Evolutionary conservation across 1,284 basidiomycete species (phyloP), one percentile per base, ranked within the genome.

Genomic region (Melampsora larici-populina): DNA sequence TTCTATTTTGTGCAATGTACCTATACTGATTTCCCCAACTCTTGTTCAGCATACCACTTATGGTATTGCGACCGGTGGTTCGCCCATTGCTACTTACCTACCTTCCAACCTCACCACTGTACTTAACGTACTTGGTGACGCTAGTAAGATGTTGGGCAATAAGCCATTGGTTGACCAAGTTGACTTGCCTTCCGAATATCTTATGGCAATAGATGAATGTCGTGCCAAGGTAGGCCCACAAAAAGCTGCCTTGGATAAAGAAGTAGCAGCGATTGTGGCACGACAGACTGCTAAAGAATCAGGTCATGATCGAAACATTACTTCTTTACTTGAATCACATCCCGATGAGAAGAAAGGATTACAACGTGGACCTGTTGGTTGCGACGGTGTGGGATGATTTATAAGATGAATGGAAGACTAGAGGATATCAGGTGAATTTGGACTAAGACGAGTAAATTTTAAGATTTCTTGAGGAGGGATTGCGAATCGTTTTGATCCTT

Each of bases 61-160:
- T 78, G 76, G 79, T 49, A 80, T 82, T 65, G 82, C 82, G 15
- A 83, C 82, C 3, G 82, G 82, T 7, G 82, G 82, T 9, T 79
- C 77, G 11, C 80, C 80, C 6, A 83, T 83, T 70, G 77, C 82
- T 7, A 78, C 78, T 67, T 83, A 83, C 80, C 81, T 83, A 15
- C 82, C 82, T 46, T 78, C 81, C 76, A 83, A 83, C 78, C 81
- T 83, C 63, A 60, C 70, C 18, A 64, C 58, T 17, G 78, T 79
- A 21, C 73, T 79, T 11, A 63, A 36, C 58, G 66, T 78, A 49
- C 69, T 79, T 24, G 49, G 31, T 24, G 71, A 55, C 26, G 70
- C 72, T n/a, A 67, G 63, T 29, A 31, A 51, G 26, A 26, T 46
- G 31, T 55, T 78, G 15, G 72, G 72, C 24, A 51, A 40, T 31